Evolutionary conservation across 441 rosid genomes (phyloP).

Genomic region (Lepidium campestre): DNA sequence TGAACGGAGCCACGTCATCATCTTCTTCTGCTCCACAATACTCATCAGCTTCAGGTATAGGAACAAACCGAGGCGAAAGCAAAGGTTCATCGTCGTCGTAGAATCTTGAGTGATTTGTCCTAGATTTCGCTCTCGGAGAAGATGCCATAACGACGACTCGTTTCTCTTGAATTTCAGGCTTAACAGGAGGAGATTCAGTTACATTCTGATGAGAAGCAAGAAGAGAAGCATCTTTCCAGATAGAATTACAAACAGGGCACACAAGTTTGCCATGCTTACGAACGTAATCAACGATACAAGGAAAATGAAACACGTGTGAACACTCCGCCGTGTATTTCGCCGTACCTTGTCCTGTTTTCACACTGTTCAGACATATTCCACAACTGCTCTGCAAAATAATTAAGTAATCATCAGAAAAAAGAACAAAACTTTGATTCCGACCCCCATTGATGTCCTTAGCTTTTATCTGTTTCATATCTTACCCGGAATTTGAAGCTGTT

Average conservation of each 20-base stretch:
- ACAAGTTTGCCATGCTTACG: conserved; percentile 39
- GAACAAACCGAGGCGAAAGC: conserved; percentile 37
- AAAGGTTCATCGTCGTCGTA: conserved; percentile 67
- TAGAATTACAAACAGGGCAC: conserved; percentile 56
- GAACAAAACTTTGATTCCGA: too few species aligned
- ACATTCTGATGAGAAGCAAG: conserved; percentile 36
- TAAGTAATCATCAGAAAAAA: background rate
- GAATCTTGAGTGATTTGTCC: conserved; percentile 23
- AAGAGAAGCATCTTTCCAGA: conserved; percentile 60
- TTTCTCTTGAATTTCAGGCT: conserved; percentile 38
- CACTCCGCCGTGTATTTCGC: conserved; percentile 78
- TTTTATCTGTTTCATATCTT: conserved; percentile 25
- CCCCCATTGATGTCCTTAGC: too few species aligned
- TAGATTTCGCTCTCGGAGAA: conserved; percentile 35
- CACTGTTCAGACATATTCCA: conserved; percentile 58
- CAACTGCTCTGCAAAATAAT: conserved; percentile 44
- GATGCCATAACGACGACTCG: conserved; percentile 36
- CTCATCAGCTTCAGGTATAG: conserved; percentile 65
- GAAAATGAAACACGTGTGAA: conserved; percentile 61
- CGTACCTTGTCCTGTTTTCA: conserved; percentile 58
- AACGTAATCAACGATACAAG: conserved; percentile 53
- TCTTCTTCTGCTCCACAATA: conserved; percentile 31
- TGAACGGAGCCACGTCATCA: conserved; percentile 46
- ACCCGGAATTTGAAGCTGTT: conserved; percentile 74
- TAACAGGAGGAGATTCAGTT: background rate